Evolutionary conservation across 768 basidiomycete genomes (phyloP), one percentile per base, ranked within the genome.

Genomic region (Pleurotus citrinopileatus): DNA sequence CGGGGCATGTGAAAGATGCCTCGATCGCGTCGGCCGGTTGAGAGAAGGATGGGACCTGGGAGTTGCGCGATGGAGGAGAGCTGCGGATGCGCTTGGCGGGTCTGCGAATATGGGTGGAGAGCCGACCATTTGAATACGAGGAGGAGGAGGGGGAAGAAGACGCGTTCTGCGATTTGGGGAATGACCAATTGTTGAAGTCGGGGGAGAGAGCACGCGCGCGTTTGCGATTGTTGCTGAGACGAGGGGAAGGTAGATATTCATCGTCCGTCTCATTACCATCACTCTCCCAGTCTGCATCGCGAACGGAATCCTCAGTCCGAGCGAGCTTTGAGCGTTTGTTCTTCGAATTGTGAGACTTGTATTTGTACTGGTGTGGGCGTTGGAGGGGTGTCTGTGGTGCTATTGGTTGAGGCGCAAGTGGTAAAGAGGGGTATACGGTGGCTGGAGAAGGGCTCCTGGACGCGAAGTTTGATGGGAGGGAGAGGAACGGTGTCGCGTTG

Each of bases 41-140:
- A 0, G 56, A 57, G 25, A 34, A 19, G 12, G 27, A 29, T 12
- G 59, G 13, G 0, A 73, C 70, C 61, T 82, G 81, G 8, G 58
- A 56, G 59, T 83, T 82, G 17, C 82, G 81, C 3, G 78, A 69
- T 8, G 62, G 67, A 12, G 75, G 72, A 6, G 71, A 59, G 42
- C 63, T 42, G 40, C 73, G 75, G 19, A 55, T 47, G n/a, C 65
- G 63, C 52, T 67, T 71, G 29, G 58, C 43, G 13, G 61, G 43
- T 1, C 51, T 28, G 15, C 22, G 40, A 10, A 13, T n/a, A 32
- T 17, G 47, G 0, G 28, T n/a, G 15, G 15, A 7, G 19, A n/a
- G 26, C 20, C 25, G 52, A 22, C 32, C 19, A 23, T 27, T 5
- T 27, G n/a, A n/a, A n/a, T n/a, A n/a, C n/a, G n/a, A n/a, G n/a